Evolutionary conservation across 352 stramenopile species (phyloP).

Genomic region (Globisporangium lucens): DNA sequence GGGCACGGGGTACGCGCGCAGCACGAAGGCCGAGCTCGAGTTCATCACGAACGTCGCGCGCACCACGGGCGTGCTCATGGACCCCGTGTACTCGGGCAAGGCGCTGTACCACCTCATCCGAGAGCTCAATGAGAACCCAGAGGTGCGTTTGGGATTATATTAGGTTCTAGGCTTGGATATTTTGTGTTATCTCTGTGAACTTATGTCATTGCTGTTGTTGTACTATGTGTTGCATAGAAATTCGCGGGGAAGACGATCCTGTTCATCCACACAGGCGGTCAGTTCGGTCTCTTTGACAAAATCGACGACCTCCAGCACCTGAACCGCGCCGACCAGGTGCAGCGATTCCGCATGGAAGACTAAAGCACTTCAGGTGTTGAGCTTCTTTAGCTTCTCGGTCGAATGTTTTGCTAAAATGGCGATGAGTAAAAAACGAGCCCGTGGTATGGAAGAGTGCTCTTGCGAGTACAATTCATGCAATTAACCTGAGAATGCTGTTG

Average conservation of each 20-base stretch:
- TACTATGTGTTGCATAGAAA: conserved; percentile 38
- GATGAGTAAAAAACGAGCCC: too few relatives aligned
- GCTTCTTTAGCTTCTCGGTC: too few relatives aligned
- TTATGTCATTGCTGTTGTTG: neutral
- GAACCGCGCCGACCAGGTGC: conserved; percentile 43
- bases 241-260: conserved; percentile 82
- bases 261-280: conserved; percentile 90
- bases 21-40: conserved; percentile 70
- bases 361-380: neutral
- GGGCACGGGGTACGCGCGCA: conserved; percentile 77
- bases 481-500: too few relatives aligned
- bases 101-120: conserved; percentile 80
- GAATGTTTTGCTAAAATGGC: too few relatives aligned
- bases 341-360: conserved; percentile 61
- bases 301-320: conserved; percentile 62
- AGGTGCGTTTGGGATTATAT: conserved; percentile 20
- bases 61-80: conserved; percentile 79
- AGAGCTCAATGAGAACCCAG: conserved; percentile 64
- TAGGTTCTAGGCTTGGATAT: neutral
- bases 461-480: too few relatives aligned
- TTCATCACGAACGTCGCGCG: conserved; percentile 72
- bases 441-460: too few relatives aligned
- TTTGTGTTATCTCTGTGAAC: neutral
- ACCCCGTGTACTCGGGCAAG: conserved; percentile 87
- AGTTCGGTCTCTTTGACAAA: conserved; percentile 92